Percentiles rank a stretch among this genome's conserved stretches.
Evolutionary conservation across 129 eudicot genomes (phyloP).

Genomic region (Silybum marianum): DNA sequence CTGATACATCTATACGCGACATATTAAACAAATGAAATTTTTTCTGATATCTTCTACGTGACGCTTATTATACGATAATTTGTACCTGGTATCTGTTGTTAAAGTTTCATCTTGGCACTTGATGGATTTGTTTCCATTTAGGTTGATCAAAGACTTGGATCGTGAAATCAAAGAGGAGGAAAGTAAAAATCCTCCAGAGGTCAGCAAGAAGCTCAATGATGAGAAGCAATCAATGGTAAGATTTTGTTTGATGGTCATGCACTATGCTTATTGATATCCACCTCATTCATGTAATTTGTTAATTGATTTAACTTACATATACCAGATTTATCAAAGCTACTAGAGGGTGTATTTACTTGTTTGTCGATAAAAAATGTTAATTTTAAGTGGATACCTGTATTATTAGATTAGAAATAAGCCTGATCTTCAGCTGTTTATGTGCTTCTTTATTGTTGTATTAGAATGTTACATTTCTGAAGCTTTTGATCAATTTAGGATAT

Average conservation of each 20-base stretch:
- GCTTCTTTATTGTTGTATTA: neutral
- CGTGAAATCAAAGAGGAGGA: slow-evolving; percentile 97
- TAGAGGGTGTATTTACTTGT: neutral
- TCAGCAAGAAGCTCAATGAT: slow-evolving; percentile 90
- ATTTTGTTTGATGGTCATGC: neutral
- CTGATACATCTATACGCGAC: too few species aligned
- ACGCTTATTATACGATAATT: too few species aligned
- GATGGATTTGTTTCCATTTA: slow-evolving; percentile 19
- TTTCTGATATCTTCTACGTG: too few species aligned
- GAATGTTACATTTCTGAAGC: neutral
- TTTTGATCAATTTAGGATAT: neutral
- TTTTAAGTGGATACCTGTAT: neutral
- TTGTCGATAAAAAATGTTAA: too few species aligned
- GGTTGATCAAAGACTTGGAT: slow-evolving; percentile 96
- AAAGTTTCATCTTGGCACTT: too few species aligned
- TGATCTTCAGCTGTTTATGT: neutral
- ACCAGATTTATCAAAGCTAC: neutral
- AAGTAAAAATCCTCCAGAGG: slow-evolving; percentile 72
- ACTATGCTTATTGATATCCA: neutral
- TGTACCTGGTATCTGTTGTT: too few species aligned
- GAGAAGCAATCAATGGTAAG: slow-evolving; percentile 97
- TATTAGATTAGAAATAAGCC: neutral
- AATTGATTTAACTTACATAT: neutral
- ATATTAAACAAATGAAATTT: too few species aligned
- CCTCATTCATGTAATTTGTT: neutral